Conservation (phyloP, 148 eudicot species). For the Rheum nobile region DNA sequence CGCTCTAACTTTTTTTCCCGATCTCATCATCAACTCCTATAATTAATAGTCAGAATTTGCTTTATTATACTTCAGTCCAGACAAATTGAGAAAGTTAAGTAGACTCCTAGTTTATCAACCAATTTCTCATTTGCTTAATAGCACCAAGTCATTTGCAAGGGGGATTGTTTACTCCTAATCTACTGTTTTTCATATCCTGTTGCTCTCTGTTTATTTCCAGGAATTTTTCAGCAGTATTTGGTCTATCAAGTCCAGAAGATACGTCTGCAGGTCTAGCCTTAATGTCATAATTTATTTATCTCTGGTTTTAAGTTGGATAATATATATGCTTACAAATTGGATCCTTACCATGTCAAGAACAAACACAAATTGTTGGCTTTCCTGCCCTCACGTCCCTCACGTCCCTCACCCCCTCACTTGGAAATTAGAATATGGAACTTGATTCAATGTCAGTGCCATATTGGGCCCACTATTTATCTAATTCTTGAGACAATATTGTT, state of each 20-base stretch:
- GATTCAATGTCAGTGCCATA: neutral
- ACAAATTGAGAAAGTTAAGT: neutral
- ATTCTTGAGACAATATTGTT: neutral
- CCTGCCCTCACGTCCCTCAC: neutral
- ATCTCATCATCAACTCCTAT: neutral
- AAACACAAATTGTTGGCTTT: neutral
- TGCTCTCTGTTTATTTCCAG: constrained; percentile 27
- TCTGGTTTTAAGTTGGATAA: neutral
- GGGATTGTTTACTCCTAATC: neutral
- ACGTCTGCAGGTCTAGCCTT: constrained; percentile 62
- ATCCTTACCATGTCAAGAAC: neutral
- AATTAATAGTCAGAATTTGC: neutral
- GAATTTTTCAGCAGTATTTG: constrained; percentile 86
- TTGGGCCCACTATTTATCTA: neutral
- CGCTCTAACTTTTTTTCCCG: neutral
- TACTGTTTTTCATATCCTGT: neutral
- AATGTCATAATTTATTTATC: neutral
- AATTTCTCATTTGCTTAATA: neutral
- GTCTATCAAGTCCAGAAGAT: constrained; percentile 93
- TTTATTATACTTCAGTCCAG: neutral
- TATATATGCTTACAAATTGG: neutral
- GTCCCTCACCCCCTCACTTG: neutral
- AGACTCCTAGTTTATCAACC: neutral
- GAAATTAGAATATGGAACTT: neutral
- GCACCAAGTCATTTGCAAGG: neutral